Base-by-base conservation (phyloP, 331 rosid genomes). In the Pyrus hybrid region DNA sequence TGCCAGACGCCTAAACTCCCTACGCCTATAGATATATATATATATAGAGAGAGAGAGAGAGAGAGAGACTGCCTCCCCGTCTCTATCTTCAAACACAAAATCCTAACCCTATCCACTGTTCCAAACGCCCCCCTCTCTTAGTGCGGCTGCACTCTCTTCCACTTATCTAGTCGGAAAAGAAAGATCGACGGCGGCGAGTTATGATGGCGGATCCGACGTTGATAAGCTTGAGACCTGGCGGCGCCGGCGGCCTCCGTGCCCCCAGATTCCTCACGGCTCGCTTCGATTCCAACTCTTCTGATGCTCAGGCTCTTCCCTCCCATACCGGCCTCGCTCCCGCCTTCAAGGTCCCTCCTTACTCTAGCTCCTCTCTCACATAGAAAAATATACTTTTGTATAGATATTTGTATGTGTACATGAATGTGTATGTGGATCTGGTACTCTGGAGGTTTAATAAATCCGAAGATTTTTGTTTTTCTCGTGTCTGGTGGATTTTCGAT, bases 171-270 rank as follows among this genome's bases (percentile, higher is more conserved):
- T 64, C 35, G 8, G 5, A 64, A 28, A 25, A 35, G 22, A 67
- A 68, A 68, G 16, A 14, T 63, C 37, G 35, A 28, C 67, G 67
- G 67, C 45, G 13, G n/a, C 33, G 3, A 71, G 33, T 22, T 72
- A 58, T 35, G 76, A 72, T 72, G 76, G 76, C 76, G 67, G 78
- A 74, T 74, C 71, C 69, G 20, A 77, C 70, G 57, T n/a, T 70
- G 71, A 69, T 77, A 30, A 77, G 76, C 63, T 77, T 77, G 71
- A 70, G 76, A 53, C 76, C 81, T 6, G 76, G 81, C 13, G 81
- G 76, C 49, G 63, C 63, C 67, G 23, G 60, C 10, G 75, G 75
- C 71, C 76, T 68, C 0, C 75, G 76, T 37, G 11, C 56, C 56
- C 23, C 76, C 25, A 41, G 67, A 23, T 58, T 69, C 54, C 53